Evolutionary conservation across 1,139 yeast genomes (phyloP).

Genomic region (Sugiyamaella paludigena): DNA sequence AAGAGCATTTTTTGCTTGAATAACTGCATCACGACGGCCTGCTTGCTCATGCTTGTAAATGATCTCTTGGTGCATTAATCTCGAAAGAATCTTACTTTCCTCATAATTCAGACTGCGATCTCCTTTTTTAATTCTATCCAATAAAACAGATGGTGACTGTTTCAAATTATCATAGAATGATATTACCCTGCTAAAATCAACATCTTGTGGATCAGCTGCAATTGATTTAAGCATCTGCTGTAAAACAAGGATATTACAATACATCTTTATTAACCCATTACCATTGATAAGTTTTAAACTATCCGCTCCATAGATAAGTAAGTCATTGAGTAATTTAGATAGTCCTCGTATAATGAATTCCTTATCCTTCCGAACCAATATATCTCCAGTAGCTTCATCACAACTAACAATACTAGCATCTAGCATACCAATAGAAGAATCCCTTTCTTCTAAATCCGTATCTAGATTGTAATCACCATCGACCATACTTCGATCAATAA

Average conservation of each 20-base stretch:
- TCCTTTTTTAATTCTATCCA: conserved; percentile 26
- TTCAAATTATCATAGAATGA: conserved; percentile 57
- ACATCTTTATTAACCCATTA: conserved; percentile 65
- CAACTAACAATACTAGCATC: conserved; percentile 57
- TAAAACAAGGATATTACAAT: conserved; percentile 65
- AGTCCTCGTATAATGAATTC: conserved; percentile 48
- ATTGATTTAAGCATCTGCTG: conserved; percentile 75
- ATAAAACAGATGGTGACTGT: conserved; percentile 22
- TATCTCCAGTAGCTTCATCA: conserved; percentile 43
- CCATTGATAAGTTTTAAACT: conserved; percentile 55
- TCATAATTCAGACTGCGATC: conserved; percentile 25
- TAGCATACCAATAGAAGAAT: conserved; percentile 55
- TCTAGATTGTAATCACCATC: conserved; percentile 42
- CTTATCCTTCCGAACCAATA: conserved; percentile 33
- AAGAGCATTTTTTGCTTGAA: conserved; percentile 25
- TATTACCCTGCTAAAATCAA: conserved; percentile 57
- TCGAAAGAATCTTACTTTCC: conserved; percentile 30
- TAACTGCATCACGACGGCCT: conserved; percentile 30
- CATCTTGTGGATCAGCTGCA: conserved; percentile 54
- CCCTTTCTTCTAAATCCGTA: conserved; percentile 63
- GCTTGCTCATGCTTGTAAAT: conserved; percentile 29
- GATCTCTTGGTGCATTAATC: conserved; percentile 29
- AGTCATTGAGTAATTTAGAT: conserved; percentile 53
- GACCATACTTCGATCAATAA: conserved; percentile 48
- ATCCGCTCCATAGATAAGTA: conserved; percentile 60